Conservation (phyloP, 2,329 filamentous ascomycete species). For the Ophiostoma piceae region DNA sequence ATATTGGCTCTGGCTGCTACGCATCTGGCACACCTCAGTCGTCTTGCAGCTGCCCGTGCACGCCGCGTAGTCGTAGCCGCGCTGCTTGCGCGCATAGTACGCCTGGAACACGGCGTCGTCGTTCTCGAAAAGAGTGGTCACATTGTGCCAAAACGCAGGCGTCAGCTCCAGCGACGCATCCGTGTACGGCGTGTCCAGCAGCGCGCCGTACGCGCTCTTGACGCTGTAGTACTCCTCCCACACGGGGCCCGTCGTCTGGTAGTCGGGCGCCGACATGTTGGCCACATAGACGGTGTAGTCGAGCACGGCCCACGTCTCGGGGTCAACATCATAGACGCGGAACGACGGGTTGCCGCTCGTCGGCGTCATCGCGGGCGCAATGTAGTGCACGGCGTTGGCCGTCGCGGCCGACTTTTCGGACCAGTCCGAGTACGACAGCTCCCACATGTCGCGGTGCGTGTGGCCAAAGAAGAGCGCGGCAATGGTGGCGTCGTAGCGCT, state of each 20-base stretch:
- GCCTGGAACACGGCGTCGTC: background rate
- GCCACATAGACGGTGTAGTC: no score
- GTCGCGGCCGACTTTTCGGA: background rate
- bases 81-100: background rate
- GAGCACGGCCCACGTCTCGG: no score
- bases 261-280: no score
- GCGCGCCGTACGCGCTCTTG: no score
- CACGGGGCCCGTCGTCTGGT: no score
- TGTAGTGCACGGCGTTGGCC: background rate
- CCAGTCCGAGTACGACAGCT: background rate
- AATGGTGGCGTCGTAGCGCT: no score
- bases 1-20: background rate
- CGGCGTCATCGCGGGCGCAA: background rate
- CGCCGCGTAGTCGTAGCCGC: background rate
- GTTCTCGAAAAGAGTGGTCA: background rate
- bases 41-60: background rate
- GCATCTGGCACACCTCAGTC: background rate
- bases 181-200: no score
- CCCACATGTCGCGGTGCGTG: no score
- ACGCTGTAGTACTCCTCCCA: no score
- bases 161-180: no score
- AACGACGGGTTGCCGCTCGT: background rate
- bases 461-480: no score
- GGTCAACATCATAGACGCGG: background rate
- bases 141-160: no score